Base-by-base conservation (phyloP, 73 alveolate genomes). In the Paramecium sonneborni region DNA sequence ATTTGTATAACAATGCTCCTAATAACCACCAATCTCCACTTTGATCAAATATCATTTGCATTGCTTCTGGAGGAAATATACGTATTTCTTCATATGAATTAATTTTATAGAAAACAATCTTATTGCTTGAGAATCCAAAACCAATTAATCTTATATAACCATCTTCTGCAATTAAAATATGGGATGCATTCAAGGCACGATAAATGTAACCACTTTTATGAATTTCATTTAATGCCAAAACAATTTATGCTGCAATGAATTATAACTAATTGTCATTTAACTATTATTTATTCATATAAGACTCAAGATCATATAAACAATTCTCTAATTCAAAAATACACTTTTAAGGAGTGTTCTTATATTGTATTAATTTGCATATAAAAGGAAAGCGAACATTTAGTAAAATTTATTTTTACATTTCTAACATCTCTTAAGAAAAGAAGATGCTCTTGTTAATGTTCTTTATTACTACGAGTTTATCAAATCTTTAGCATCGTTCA, bases 361-460 rank as follows among this genome's bases (percentile, higher is more conserved):
- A 62, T 62, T 62, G 26, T 1, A 62, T 62, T 12, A 62, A 32
- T 62, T 62, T 62, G 20, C 84, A 62, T 14, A 62, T 62, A 62
- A 62, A 62, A 62, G 84, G 84, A 12, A 62, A 62, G 6, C 84
- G 84, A 30, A 62, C 84, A 62, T 62, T 62, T 1, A 62, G 12
- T 32, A 62, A 62, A 62, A 62, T 62, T 62, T 62, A 62, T 32
- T 62, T 62, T 28, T 62, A 5, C 46, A 62, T 62, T 62, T 62
- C 84, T 20, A 62, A 14, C 44, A 30, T 30, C 26, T 62, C 84
- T 62, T 26, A 12, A 24, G 48, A 26, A 14, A 30, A 62, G 44
- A 62, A 62, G 18, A 62, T 62, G 48, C 12, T 62, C 26, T 62
- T 62, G 11, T 26, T 32, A 5, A 62, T 32, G 1, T 6, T 62